Percentiles rank a stretch among this genome's conserved stretches.
Evolutionary conservation across 257 asterid species (phyloP).

Genomic region (Solanum bulbocastanum): DNA sequence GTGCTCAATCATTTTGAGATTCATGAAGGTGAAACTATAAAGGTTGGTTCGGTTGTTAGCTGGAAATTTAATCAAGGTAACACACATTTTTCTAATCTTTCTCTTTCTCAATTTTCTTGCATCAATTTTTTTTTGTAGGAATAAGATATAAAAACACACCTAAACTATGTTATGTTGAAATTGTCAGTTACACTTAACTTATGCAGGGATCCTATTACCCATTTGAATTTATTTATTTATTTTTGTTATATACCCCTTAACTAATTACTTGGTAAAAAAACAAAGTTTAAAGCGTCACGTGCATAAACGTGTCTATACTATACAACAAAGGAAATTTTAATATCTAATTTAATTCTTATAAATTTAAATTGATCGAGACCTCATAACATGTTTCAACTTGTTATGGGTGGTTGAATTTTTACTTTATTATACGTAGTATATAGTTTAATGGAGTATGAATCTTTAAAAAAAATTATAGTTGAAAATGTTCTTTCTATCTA

Average conservation of each 20-base stretch:
- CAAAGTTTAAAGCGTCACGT: neutral
- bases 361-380: too few relatives aligned
- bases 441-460: neutral
- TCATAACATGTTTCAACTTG: too few relatives aligned
- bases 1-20: neutral
- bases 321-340: neutral
- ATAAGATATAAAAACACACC: neutral
- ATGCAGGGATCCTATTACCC: neutral
- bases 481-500: too few relatives aligned
- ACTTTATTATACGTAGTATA: too few relatives aligned
- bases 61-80: neutral
- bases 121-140: neutral
- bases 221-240: too few relatives aligned
- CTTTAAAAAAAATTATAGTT: too few relatives aligned
- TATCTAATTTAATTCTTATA: neutral
- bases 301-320: neutral
- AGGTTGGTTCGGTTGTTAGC: neutral
- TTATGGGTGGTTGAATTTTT: neutral
- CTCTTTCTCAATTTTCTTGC: neutral
- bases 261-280: too few relatives aligned
- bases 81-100: neutral
- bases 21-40: neutral
- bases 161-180: neutral
- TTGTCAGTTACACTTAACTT: neutral
- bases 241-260: neutral